A percentile compares a stretch with the other conserved stretches of the same genome.
These are phyloP conservation scores for Fusarium piperis DNA, from an alignment of 2,329 filamentous ascomycete genomes.

Conservation along the genomic window DNA sequence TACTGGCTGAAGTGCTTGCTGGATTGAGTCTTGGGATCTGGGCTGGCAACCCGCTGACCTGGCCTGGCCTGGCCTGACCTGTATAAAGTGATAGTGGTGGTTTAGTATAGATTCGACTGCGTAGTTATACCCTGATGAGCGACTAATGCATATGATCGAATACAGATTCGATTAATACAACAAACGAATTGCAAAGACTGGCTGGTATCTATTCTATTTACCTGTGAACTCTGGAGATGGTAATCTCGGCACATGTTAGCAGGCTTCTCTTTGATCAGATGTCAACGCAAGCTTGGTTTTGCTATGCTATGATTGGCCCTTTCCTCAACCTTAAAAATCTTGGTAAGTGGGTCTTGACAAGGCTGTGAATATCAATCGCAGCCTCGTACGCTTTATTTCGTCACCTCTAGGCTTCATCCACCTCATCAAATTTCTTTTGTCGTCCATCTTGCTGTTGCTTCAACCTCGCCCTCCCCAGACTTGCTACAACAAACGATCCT, in stretches of 20 bases:
- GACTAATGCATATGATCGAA: conserved; percentile 47
- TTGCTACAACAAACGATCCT: background rate
- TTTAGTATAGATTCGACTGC: conserved; percentile 47
- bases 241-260: background rate
- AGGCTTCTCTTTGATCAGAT: background rate
- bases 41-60: conserved; percentile 14
- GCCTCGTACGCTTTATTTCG: conserved; percentile 40
- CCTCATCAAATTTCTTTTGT: background rate
- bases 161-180: conserved; percentile 37
- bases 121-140: conserved; percentile 52
- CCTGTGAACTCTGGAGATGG: background rate
- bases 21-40: conserved; percentile 28
- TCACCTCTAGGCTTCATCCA: conserved; percentile 19
- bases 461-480: background rate
- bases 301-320: conserved; percentile 28
- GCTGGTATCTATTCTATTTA: background rate
- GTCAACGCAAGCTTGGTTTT: conserved; percentile 11
- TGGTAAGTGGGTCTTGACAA: conserved; percentile 35
- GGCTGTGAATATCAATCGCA: conserved; percentile 36
- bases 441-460: background rate
- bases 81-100: conserved; percentile 45
- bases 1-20: conserved; percentile 32
- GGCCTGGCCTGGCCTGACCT: conserved; percentile 30
- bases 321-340: conserved; percentile 6
- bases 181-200: background rate